A percentile compares a stretch with the other conserved stretches of the same genome.
phyloP scores from a whole-genome alignment of 306 rosid genomes.

The Pyrus betulifolia region DNA sequence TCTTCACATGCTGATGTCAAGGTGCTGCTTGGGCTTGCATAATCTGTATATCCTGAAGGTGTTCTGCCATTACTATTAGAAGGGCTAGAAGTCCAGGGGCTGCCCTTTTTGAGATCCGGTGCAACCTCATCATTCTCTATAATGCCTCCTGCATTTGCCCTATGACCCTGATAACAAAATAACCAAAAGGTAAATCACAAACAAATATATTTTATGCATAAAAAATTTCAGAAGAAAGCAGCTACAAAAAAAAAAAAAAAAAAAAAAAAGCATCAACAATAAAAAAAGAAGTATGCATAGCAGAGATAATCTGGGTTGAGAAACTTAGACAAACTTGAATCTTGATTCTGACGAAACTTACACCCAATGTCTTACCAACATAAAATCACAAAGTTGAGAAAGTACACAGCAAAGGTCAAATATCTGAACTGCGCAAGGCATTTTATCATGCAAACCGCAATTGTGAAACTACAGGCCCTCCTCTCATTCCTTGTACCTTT shows the following conservation, averaged over 20 bases:
- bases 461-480: background rate
- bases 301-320: background rate
- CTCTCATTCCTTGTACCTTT: background rate
- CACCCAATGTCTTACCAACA: background rate
- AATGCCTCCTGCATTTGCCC: slow-evolving; percentile 54
- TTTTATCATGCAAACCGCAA: background rate
- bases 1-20: slow-evolving; percentile 75
- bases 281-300: background rate
- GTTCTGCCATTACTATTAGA: slow-evolving; percentile 35
- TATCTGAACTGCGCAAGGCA: background rate
- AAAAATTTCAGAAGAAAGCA: background rate
- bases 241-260: background rate
- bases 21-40: slow-evolving; percentile 62
- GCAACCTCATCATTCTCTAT: slow-evolving; percentile 48
- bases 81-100: slow-evolving; percentile 47
- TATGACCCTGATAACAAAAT: slow-evolving; percentile 52
- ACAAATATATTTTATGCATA: background rate
- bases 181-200: background rate
- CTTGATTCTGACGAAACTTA: background rate
- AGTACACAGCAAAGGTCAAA: background rate
- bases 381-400: background rate
- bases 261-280: background rate
- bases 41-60: slow-evolving; percentile 55
- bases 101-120: slow-evolving; percentile 36
- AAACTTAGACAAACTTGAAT: background rate